phyloP scores from a whole-genome alignment of 192 early-diverging fungal species.

The Linnemannia exigua region DNA sequence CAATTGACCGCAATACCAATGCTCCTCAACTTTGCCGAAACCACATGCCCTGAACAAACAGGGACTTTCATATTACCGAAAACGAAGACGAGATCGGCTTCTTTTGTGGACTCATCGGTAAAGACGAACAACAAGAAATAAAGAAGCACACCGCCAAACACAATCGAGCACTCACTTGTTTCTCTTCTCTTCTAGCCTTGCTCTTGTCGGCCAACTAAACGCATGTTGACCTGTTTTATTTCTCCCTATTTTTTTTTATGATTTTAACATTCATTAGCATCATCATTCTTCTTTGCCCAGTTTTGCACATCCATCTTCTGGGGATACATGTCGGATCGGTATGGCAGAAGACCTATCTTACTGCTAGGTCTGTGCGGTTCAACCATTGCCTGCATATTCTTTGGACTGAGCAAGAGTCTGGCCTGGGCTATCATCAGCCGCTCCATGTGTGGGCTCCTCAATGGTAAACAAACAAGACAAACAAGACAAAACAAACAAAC shows the following conservation, averaged over 20 bases:
- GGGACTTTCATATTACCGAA: conserved; percentile 77
- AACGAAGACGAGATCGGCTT: conserved; percentile 85
- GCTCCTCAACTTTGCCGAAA: neutral
- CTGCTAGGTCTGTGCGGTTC: conserved; percentile 86
- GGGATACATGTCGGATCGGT: conserved; percentile 82
- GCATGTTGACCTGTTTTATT: neutral
- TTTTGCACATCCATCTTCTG: conserved; percentile 79
- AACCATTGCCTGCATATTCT: conserved; percentile 73
- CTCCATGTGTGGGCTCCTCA: conserved; percentile 76
- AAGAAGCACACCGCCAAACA: too few species aligned
- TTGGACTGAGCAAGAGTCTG: conserved; percentile 77
- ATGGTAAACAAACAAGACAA: conserved; percentile 63
- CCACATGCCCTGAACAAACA: conserved; percentile 55
- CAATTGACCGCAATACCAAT: too few species aligned
- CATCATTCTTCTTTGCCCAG: conserved; percentile 79
- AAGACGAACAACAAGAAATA: neutral
- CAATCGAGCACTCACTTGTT: too few species aligned
- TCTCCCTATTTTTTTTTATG: too few species aligned
- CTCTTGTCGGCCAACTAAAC: neutral
- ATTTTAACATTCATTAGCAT: too few species aligned
- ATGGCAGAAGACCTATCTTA: conserved; percentile 86
- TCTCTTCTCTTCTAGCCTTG: neutral
- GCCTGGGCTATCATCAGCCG: conserved; percentile 73
- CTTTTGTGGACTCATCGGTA: conserved; percentile 82
- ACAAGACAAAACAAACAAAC: neutral